Evolutionary conservation across 2,329 filamentous ascomycete species (phyloP), one percentile per base, ranked within the genome.

Genomic region (Aspergillus neotritici): DNA sequence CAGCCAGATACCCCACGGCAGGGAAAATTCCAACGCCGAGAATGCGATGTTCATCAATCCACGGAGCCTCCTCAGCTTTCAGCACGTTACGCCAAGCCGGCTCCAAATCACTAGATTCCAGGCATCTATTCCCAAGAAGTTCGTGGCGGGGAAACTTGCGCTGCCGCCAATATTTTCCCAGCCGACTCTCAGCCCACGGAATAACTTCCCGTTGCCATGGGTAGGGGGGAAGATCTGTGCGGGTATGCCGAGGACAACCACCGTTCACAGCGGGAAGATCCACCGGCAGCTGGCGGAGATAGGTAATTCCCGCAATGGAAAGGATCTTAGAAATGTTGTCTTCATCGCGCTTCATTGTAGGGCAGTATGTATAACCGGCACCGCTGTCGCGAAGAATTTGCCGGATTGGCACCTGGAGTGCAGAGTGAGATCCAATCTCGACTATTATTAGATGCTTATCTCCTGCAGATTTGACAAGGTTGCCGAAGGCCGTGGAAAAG

Each of bases 81-180:
- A 75, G 56, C 9, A 73, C 57, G 36, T 73, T 72, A 12, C 73
- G 63, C 75, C 75, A 78, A 30, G 46, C 51, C 4, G 65, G 61
- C 39, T 61, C 58, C 2, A 53, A 35, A 5, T 52, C 53, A 28
- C 53, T 54, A 39, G 13, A 50, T 37, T 31, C 49, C 8, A 15
- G 50, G 44, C 14, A 49, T 40, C 31, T 31, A 3, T 34, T 37
- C 12, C 61, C 61, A 3, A 64, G 41, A 9, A 63, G 35, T 40
- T 61, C 54, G 41, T 54, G 52, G 7, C 55, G 50, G 2, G 47
- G 43, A 34, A 51, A 44, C 13, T 50, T 43, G 4, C 56, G 54
- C 33, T 62, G 56, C 6, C 58, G 48, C 37, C 56, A 43, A 15
- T 61, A 57, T 1, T 51, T 41, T 15, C 46, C 51, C 5, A 54